Evolutionary conservation across 805 yeast species (phyloP).

Genomic region (Myxozyma sirexii): DNA sequence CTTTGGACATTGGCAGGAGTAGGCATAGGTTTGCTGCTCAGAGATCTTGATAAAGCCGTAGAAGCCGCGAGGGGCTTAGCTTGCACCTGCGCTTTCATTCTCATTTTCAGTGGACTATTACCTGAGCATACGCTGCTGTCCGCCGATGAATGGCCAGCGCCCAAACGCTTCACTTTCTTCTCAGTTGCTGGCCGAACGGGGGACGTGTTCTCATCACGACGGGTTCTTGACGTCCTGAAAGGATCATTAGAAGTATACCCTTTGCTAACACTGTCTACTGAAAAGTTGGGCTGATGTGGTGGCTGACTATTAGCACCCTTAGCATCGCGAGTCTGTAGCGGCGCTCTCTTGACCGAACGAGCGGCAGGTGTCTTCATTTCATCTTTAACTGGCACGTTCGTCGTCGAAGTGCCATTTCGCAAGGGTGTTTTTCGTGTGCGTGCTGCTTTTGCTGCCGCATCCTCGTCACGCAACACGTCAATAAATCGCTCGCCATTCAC

Average conservation of each 20-base stretch:
- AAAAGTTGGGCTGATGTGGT: slow-evolving; percentile 30
- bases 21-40: not conserved
- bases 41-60: not conserved
- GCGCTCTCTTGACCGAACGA: slow-evolving; percentile 13
- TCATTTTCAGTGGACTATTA: slow-evolving; percentile 19
- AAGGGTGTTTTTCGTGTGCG: slow-evolving; percentile 26
- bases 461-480: slow-evolving; percentile 43
- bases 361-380: slow-evolving; percentile 11
- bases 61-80: not conserved
- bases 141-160: slow-evolving; percentile 1
- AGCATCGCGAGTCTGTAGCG: slow-evolving; percentile 9
- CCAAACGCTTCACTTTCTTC: not conserved
- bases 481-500: slow-evolving; percentile 56
- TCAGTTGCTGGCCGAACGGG: slow-evolving; percentile 2
- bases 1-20: not conserved
- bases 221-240: not conserved
- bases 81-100: not conserved
- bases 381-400: not conserved
- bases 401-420: slow-evolving; percentile 4
- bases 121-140: slow-evolving; percentile 14
- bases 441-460: slow-evolving; percentile 12
- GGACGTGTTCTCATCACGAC: slow-evolving; percentile 7
- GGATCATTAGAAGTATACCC: not conserved
- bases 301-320: slow-evolving; percentile 9
- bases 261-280: not conserved